Evolutionary conservation across 345 rosid genomes (phyloP), one percentile per base, ranked within the genome.

Genomic region (Syzygium aromaticum): DNA sequence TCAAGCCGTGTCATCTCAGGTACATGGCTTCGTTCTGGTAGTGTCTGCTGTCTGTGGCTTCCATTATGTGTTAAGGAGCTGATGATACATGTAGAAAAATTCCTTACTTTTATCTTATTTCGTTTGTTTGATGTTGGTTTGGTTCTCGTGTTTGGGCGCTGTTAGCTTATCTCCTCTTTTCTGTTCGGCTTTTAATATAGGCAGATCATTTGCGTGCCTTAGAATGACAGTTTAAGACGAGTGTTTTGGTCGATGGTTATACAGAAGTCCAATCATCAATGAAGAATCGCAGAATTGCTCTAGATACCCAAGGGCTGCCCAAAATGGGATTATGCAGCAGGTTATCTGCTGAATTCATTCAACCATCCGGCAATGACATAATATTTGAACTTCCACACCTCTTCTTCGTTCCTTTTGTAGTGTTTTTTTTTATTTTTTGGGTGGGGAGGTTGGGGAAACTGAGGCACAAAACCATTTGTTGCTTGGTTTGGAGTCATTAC

Each of bases 1-100:
- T 89, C 99, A 97, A 91, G 98, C 95, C 51, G 96, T 95, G 90
- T 94, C 96, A 86, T 97, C 98, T 91, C 99, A 97, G 98, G 99
- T 97, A 92, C 83, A 54, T 73, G 63, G 90, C 40, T 30, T 90
- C 46, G 78, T 85, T 89, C 19, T 1, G 49, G 80, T 73, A 73
- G 7, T 53, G 46, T 84, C 54, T 11, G 85, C 51, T 85, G 5
- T 52, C 59, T 52, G 12, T 84, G 33, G 23, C 49, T 21, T 78
- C 13, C 23, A 2, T 21, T 33, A 40, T 77, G 10, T 33, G 9
- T 77, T 30, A 30, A 40, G 86, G 33, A 9, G 14, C 54, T 28
- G 67, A 54, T 11, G 49, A 54, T 84, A 6, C 43, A 9, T 51
- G 33, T 61, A 16, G 17, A 15, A 85, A 27, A 85, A 27, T 59